Evolutionary conservation across 2,329 filamentous ascomycete genomes (phyloP), one percentile per base, ranked within the genome.

Genomic region (Ascochyta koolunga): DNA sequence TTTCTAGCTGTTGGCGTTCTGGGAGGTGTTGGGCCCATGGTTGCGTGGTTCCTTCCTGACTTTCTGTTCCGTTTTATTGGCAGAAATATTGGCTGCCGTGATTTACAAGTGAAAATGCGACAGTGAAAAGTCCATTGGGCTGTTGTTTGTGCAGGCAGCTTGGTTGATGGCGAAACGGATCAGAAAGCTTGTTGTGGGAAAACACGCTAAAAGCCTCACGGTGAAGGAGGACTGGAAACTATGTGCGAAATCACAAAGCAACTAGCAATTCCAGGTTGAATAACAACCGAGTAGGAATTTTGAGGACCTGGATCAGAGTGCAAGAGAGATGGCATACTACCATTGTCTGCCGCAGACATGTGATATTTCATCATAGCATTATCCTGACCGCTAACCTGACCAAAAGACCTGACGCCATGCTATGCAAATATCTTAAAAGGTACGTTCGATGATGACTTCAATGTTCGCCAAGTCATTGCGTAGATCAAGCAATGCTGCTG

Each of bases 401-500:
- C 31, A 50, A 50, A 31, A 36, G 7, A 41, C 32, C 50, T 33
- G 31, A 60, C 54, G 48, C 58, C 62, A 33, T 58, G 54, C 53
- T 62, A 59, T 64, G 56, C 56, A 57, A 58, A 16, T 9, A 7
- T 27, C 15, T 16, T 8, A 31, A 16, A 7, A 13, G 22, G 36
- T 15, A 29, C 22, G 16, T 6, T 29, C 18, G 25, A 45, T n/a
- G 19, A 15, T 18, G n/a, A 21, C 10, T 13, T 22, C 5, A 27
- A 18, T 31, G 18, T 13, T 42, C 5, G 40, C 10, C 27, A 43
- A 24, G 11, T 11, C 15, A 13, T 1, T 4, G 27, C 5, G 11
- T 4, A 13, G 27, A 29, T 46, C 35, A 64, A 35, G 56, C 50
- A 43, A 57, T 54, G 33, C 51, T 49, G 25, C 47, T 62, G 35